These are phyloP conservation scores for Zasmidium angulare DNA, from an alignment of 2,329 filamentous ascomycete species.

Conservation along the genomic window DNA sequence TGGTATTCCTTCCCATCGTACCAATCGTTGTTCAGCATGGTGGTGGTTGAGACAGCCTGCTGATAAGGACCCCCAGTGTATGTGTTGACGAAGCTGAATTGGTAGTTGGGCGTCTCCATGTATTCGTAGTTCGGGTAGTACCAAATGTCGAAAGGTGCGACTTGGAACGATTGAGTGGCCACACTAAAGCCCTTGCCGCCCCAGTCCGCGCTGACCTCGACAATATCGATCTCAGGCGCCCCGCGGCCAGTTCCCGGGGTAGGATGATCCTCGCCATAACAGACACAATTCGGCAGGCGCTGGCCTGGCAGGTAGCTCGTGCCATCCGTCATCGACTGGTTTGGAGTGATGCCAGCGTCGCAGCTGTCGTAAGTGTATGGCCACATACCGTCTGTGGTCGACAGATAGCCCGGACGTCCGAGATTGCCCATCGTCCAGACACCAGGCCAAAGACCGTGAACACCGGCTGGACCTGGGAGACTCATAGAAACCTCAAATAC, in stretches of 20 bases:
- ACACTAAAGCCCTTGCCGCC: slow-evolving; percentile 40
- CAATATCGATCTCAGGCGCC: slow-evolving; percentile 51
- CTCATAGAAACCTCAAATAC: slow-evolving; percentile 55
- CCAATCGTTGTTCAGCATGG: slow-evolving; percentile 56
- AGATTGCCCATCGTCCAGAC: slow-evolving; percentile 58
- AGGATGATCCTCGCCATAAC: slow-evolving; percentile 48
- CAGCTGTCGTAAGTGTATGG: slow-evolving; percentile 55
- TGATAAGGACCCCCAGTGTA: slow-evolving; percentile 57
- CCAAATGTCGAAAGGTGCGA: slow-evolving; percentile 52
- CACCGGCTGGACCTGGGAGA: slow-evolving; percentile 51
- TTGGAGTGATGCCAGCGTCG: slow-evolving; percentile 51
- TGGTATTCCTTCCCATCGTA: slow-evolving; percentile 56
- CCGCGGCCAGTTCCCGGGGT: slow-evolving; percentile 48
- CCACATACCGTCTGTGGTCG: slow-evolving; percentile 56
- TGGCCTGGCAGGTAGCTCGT: slow-evolving; percentile 46
- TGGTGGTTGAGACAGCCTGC: slow-evolving; percentile 57
- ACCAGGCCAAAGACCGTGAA: slow-evolving; percentile 54
- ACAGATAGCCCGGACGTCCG: slow-evolving; percentile 52
- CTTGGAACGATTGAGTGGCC: slow-evolving; percentile 51
- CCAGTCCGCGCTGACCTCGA: slow-evolving; percentile 50
- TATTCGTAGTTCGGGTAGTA: slow-evolving; percentile 56
- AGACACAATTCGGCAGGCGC: slow-evolving; percentile 46
- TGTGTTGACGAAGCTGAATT: slow-evolving; percentile 49
- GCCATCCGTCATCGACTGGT: slow-evolving; percentile 47
- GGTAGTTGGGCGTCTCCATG: slow-evolving; percentile 51